A percentile compares a stretch with the other conserved stretches of the same genome.
Conservation (phyloP, 352 stramenopile genomes). For the Pythium oligandrum region DNA sequence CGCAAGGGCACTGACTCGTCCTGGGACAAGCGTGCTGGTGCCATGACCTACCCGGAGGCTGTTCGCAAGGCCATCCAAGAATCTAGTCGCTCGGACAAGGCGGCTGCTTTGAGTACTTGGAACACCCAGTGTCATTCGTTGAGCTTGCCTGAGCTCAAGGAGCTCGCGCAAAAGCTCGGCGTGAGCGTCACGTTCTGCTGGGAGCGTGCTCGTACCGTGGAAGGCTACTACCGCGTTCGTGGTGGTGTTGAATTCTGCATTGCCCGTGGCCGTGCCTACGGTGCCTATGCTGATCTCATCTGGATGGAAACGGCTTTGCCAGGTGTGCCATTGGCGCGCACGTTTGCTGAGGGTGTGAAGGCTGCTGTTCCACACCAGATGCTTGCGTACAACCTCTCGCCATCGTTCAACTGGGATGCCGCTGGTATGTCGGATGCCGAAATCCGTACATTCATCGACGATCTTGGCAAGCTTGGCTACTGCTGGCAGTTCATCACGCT, state of each 20-base stretch:
- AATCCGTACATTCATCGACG: conserved; percentile 94
- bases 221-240: conserved; percentile 97
- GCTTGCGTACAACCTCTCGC: conserved; percentile 98
- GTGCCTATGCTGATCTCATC: conserved; percentile 94
- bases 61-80: conserved; percentile 79
- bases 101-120: conserved; percentile 68
- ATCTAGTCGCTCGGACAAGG: conserved; percentile 53
- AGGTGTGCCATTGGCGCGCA: conserved; percentile 91
- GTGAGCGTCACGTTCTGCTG: conserved; percentile 92
- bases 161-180: conserved; percentile 70
- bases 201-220: conserved; percentile 93
- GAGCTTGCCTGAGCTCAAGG: conserved; percentile 72
- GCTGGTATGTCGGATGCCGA: conserved; percentile 94
- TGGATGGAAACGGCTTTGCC: conserved; percentile 98
- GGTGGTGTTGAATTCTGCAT: conserved; percentile 97
- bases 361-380: conserved; percentile 92
- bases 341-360: conserved; percentile 94
- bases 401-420: conserved; percentile 98
- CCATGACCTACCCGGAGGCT: conserved; percentile 96
- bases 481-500: conserved; percentile 99
- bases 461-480: conserved; percentile 94
- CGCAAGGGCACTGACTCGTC: conserved; percentile 56
- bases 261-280: conserved; percentile 92
- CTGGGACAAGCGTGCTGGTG: conserved; percentile 91
- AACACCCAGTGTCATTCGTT: conserved; percentile 75